Conservation (phyloP, 768 basidiomycete genomes). For the Cystofilobasidium capitatum region DNA sequence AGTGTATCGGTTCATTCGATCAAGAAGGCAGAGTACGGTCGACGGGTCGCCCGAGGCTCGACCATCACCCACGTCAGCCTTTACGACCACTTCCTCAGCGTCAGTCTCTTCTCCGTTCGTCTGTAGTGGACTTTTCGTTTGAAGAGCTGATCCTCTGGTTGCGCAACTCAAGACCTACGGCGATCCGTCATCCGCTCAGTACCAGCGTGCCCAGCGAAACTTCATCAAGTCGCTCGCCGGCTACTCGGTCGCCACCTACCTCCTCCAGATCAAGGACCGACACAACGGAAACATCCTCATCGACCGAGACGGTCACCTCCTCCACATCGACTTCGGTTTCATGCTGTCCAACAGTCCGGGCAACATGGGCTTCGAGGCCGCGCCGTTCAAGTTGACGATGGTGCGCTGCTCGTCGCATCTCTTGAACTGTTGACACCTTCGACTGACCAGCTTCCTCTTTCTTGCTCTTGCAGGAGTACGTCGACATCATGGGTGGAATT, state of each 20-base stretch:
- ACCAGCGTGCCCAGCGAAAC: conserved; percentile 78
- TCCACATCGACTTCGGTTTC: conserved; percentile 94
- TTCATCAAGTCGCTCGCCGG: conserved; percentile 90
- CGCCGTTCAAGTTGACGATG: conserved; percentile 89
- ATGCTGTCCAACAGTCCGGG: conserved; percentile 95
- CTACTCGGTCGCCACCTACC: conserved; percentile 90
- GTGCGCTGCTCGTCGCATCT: conserved; percentile 26
- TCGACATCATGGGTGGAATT: conserved; percentile 87
- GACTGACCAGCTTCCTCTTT: not conserved
- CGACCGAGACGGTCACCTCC: conserved; percentile 82
- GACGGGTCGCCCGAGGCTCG: conserved; percentile 61
- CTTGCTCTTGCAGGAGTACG: conserved; percentile 53
- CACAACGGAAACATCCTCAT: conserved; percentile 97
- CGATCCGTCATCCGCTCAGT: conserved; percentile 74
- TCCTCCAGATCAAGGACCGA: conserved; percentile 94
- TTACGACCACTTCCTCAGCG: conserved; percentile 81
- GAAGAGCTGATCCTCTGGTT: not conserved
- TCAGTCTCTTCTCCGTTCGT: conserved; percentile 41
- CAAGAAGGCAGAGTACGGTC: conserved; percentile 96
- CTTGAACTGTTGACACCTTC: not conserved
- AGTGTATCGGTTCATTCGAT: conserved; percentile 98
- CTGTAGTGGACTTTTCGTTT: too few relatives aligned
- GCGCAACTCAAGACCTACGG: conserved; percentile 63
- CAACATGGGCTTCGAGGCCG: conserved; percentile 97
- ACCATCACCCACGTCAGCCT: conserved; percentile 77